These are phyloP conservation scores for Boletus smithii DNA, from an alignment of 1,284 basidiomycete genomes.

Conservation along the genomic window DNA sequence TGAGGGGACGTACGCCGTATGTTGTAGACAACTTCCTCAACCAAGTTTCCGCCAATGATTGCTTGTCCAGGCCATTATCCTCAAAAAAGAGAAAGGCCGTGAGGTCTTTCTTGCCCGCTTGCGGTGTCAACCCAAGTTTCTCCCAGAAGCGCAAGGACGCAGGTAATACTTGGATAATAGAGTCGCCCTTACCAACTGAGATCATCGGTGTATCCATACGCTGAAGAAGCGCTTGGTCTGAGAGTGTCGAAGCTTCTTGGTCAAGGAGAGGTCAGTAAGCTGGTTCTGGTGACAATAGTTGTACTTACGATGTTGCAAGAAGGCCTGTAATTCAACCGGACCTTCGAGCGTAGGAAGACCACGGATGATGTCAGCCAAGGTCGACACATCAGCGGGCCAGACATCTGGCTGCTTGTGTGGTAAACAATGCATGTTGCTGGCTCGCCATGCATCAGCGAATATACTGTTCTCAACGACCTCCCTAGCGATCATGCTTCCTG, in stretches of 20 bases:
- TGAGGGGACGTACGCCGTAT: conserved; percentile 52
- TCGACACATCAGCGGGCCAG: conserved; percentile 55
- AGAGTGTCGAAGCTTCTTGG: conserved; percentile 1
- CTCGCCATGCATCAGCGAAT: conserved; percentile 66
- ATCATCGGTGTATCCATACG: conserved; percentile 55
- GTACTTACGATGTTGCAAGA: conserved; percentile 42
- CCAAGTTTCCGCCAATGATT: conserved; percentile 53
- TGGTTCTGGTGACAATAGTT: background rate
- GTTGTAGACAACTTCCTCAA: conserved; percentile 46
- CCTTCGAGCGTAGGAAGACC: conserved; percentile 26
- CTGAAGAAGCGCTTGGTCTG: conserved; percentile 28
- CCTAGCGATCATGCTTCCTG: conserved; percentile 53
- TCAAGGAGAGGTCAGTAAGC: conserved; percentile 2
- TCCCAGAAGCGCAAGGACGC: conserved; percentile 77
- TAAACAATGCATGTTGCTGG: conserved; percentile 35
- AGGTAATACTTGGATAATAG: conserved; percentile 61
- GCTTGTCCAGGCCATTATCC: conserved; percentile 46
- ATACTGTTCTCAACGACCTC: conserved; percentile 67
- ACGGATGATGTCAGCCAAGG: conserved; percentile 37
- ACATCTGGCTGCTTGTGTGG: conserved; percentile 35
- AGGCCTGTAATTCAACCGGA: conserved; percentile 25
- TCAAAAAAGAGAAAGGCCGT: conserved; percentile 68
- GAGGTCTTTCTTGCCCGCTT: conserved; percentile 66
- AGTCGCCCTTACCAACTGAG: conserved; percentile 58
- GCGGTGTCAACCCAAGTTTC: conserved; percentile 71